These are phyloP conservation scores for Pseudozyma sp. DNA, from an alignment of 1,284 basidiomycete genomes.

Conservation along the genomic window DNA sequence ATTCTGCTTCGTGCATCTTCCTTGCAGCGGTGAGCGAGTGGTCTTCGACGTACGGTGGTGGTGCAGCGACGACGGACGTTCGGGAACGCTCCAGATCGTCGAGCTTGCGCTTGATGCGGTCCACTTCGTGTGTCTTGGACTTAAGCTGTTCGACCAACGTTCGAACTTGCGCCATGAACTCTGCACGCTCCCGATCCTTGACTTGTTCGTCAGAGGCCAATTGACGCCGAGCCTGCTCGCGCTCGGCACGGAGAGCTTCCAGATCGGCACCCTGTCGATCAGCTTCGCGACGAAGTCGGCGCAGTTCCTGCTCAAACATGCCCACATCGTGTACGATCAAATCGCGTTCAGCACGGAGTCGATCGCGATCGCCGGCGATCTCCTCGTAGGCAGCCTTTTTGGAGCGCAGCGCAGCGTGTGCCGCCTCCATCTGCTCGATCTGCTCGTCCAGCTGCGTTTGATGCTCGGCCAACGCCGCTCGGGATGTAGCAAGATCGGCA, in stretches of 20 bases:
- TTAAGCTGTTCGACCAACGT: constrained; percentile 40
- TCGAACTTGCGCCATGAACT: constrained; percentile 30
- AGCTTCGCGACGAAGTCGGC: constrained; percentile 41
- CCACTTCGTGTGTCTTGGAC: constrained; percentile 29
- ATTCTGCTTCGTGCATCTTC: constrained; percentile 80
- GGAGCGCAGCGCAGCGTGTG: constrained; percentile 39
- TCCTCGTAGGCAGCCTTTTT: constrained; percentile 40
- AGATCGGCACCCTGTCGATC: constrained; percentile 53
- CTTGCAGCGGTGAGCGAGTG: constrained; percentile 22
- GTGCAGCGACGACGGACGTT: neutral
- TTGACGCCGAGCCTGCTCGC: constrained; percentile 28
- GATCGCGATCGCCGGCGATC: constrained; percentile 48
- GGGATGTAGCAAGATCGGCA: constrained; percentile 37
- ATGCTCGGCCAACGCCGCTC: constrained; percentile 45
- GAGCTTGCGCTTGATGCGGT: constrained; percentile 39
- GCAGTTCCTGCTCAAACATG: constrained; percentile 50
- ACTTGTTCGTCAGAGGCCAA: constrained; percentile 15
- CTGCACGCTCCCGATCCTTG: constrained; percentile 30
- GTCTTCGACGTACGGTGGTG: constrained; percentile 24
- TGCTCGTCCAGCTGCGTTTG: constrained; percentile 59
- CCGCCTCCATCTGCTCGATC: constrained; percentile 49
- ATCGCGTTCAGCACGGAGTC: constrained; percentile 43
- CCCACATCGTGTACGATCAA: constrained; percentile 53
- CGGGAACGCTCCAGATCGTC: constrained; percentile 24
- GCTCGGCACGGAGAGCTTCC: constrained; percentile 37